A percentile compares a stretch with the other conserved stretches of the same genome.
phyloP scores from a whole-genome alignment of 352 stramenopile genomes.

The Globisporangium solare region DNA sequence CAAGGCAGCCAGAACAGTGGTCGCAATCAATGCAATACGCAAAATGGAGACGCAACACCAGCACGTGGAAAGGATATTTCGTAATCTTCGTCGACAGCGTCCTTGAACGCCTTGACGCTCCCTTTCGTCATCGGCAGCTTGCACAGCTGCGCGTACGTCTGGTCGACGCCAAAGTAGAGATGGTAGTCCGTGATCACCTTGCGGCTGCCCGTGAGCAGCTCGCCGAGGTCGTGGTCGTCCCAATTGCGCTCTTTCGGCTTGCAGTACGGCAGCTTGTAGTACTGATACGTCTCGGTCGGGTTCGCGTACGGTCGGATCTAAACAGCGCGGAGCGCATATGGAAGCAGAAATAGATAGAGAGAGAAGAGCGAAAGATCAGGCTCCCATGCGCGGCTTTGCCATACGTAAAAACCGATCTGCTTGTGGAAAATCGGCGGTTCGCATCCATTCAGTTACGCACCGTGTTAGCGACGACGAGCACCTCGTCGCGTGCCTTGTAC shows the following conservation, averaged over 20 bases:
- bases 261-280: conserved; percentile 98
- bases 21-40: conserved; percentile 12
- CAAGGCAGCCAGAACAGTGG: conserved; percentile 13
- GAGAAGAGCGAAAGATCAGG: conserved; percentile 4
- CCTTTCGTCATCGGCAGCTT: conserved; percentile 71
- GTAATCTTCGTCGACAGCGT: conserved; percentile 97
- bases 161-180: conserved; percentile 78
- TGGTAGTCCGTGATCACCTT: conserved; percentile 88
- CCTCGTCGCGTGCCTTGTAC: conserved; percentile 58
- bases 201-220: conserved; percentile 95
- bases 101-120: conserved; percentile 88
- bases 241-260: conserved; percentile 76
- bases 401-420: neutral
- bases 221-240: conserved; percentile 90
- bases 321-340: neutral
- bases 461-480: conserved; percentile 70
- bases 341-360: neutral
- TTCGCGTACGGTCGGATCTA: conserved; percentile 95
- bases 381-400: neutral
- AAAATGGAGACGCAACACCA: neutral
- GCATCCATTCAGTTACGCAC: conserved; percentile 18
- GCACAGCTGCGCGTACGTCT: conserved; percentile 88
- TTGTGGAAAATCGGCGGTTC: neutral
- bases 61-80: conserved; percentile 52
- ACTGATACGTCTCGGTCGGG: conserved; percentile 97